A percentile compares a stretch with the other conserved stretches of the same genome.
Conservation (phyloP, 73 alveolate species). For the Effrenium voratum region DNA sequence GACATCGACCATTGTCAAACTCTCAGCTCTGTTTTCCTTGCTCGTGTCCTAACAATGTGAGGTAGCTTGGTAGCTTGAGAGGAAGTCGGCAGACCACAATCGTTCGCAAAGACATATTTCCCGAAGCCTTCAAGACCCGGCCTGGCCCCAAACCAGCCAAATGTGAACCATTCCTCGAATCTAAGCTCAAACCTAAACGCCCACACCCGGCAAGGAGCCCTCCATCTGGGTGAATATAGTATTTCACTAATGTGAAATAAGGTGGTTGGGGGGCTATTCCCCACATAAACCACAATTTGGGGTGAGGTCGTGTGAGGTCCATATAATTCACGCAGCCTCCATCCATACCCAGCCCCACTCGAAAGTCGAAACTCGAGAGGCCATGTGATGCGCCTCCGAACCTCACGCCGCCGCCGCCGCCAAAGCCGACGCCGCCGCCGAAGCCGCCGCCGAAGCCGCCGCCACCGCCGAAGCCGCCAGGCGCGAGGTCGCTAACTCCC, state of each 20-base stretch:
- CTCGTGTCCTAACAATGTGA: too few relatives aligned
- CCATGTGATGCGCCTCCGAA: slow-evolving; percentile 5
- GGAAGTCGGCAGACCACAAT: too few relatives aligned
- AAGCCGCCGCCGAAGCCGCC: background rate
- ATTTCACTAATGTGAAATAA: background rate
- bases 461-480: slow-evolving; percentile 35
- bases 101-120: too few relatives aligned
- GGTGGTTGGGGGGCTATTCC: background rate
- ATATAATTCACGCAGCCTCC: background rate
- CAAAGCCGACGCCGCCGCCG: background rate
- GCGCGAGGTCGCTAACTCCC: slow-evolving; percentile 82
- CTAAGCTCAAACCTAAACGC: too few relatives aligned
- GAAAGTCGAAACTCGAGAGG: background rate
- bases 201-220: background rate
- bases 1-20: too few relatives aligned
- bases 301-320: background rate
- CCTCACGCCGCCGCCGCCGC: background rate
- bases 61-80: too few relatives aligned
- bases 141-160: too few relatives aligned
- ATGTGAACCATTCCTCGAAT: too few relatives aligned
- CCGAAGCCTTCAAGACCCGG: too few relatives aligned
- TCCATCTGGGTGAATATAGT: too few relatives aligned
- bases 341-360: background rate
- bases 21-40: too few relatives aligned
- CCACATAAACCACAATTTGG: background rate